Evolutionary conservation across 371 early-diverging fungal species (phyloP).

Genomic region (Zychaea mexicana): DNA sequence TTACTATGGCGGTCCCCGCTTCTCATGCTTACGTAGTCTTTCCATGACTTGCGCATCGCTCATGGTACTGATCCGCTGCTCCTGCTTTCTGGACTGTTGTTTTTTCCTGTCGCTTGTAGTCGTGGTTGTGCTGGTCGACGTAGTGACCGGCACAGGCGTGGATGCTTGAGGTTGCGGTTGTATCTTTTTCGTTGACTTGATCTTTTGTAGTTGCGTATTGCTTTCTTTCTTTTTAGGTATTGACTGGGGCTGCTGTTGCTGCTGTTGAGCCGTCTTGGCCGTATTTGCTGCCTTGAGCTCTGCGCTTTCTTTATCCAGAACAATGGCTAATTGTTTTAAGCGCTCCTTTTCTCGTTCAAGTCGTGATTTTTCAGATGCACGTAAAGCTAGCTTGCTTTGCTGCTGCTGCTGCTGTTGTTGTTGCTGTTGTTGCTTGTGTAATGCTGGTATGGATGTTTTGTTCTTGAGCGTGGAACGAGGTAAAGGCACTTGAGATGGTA

Average conservation of each 20-base stretch:
- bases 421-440: background rate
- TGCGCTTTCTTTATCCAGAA: conserved; percentile 13
- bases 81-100: conserved; percentile 48
- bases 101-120: background rate
- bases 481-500: background rate
- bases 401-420: background rate
- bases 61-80: conserved; percentile 82
- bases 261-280: background rate
- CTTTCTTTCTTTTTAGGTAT: conserved; percentile 11
- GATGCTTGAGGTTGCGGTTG: conserved; percentile 30
- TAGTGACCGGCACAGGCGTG: conserved; percentile 5
- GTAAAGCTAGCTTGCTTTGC: background rate
- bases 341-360: conserved; percentile 27
- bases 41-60: conserved; percentile 94
- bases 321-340: conserved; percentile 9
- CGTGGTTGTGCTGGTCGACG: background rate
- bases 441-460: background rate
- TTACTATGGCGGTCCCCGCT: no score
- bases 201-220: conserved; percentile 20
- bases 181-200: conserved; percentile 9
- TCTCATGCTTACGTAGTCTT: conserved; percentile 63
- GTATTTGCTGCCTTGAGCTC: background rate
- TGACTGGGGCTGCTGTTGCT: background rate
- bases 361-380: background rate
- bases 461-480: background rate